Evolutionary conservation across 805 yeast genomes (phyloP).

Genomic region (Teunomyces funiuensis): DNA sequence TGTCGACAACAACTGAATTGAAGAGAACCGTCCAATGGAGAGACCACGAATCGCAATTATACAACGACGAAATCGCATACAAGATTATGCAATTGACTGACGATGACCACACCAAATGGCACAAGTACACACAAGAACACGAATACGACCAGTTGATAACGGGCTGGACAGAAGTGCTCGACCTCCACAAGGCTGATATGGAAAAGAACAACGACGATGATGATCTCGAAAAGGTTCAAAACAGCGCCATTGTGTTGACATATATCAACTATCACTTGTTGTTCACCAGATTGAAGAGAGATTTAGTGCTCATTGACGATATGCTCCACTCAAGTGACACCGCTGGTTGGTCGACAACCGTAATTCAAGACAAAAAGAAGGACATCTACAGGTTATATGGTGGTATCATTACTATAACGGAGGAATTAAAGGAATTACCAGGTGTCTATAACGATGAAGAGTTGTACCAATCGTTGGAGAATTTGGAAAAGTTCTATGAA

Average conservation of each 20-base stretch:
- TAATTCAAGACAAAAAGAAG: too few relatives aligned
- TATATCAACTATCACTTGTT: conserved; percentile 69
- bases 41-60: conserved; percentile 55
- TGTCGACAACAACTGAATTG: conserved; percentile 24
- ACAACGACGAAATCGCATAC: conserved; percentile 72
- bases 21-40: conserved; percentile 48
- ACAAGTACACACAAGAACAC: conserved; percentile 33
- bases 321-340: conserved; percentile 24
- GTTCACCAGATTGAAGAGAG: conserved; percentile 72
- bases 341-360: too few relatives aligned
- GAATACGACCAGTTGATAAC: conserved; percentile 57
- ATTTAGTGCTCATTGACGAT: conserved; percentile 47
- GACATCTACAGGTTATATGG: conserved; percentile 52
- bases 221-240: conserved; percentile 61
- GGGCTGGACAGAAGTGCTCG: conserved; percentile 71
- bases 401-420: conserved; percentile 51
- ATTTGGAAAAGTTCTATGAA: conserved; percentile 49
- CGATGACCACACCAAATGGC: conserved; percentile 13
- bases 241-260: conserved; percentile 71
- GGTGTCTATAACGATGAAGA: conserved; percentile 89
- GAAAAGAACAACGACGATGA: conserved; percentile 47
- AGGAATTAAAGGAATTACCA: conserved; percentile 73
- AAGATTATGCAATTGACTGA: conserved; percentile 41
- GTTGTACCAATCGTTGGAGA: conserved; percentile 52
- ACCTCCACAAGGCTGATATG: conserved; percentile 56